Conservation (phyloP, 306 rosid species). For the Gastrolobium villosum region DNA sequence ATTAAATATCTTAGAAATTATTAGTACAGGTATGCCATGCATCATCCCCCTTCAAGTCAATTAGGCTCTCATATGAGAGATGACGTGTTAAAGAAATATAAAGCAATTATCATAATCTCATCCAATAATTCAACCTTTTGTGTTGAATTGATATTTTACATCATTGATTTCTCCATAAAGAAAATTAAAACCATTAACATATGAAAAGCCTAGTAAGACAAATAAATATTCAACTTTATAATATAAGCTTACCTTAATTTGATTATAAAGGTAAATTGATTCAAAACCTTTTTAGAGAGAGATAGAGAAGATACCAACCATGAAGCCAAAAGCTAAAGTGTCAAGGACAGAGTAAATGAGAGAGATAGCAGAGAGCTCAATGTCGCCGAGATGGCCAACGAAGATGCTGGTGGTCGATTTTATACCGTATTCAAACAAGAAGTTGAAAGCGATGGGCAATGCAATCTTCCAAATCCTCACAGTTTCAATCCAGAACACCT, state of each 20-base stretch:
- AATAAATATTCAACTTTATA: not conserved
- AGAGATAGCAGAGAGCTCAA: slow-evolving; percentile 83
- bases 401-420: slow-evolving; percentile 72
- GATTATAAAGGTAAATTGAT: not conserved
- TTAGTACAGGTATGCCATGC: too few species aligned
- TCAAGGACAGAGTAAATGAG: slow-evolving; percentile 72
- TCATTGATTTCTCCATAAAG: slow-evolving; percentile 4
- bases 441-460: slow-evolving; percentile 59
- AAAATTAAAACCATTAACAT: not conserved
- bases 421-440: slow-evolving; percentile 62
- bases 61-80: too few species aligned
- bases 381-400: slow-evolving; percentile 82
- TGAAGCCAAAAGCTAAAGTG: slow-evolving; percentile 80
- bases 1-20: too few species aligned
- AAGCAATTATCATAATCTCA: too few species aligned
- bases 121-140: too few species aligned
- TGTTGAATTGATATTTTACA: too few species aligned
- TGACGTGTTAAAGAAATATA: too few species aligned
- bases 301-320: slow-evolving; percentile 51
- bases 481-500: slow-evolving; percentile 59
- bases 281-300: not conserved
- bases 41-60: too few species aligned
- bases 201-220: not conserved
- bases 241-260: not conserved
- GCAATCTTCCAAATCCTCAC: slow-evolving; percentile 70